A percentile compares a stretch with the other conserved stretches of the same genome.
Conservation (phyloP, 306 rosid genomes). For the Gillenia trifoliata region DNA sequence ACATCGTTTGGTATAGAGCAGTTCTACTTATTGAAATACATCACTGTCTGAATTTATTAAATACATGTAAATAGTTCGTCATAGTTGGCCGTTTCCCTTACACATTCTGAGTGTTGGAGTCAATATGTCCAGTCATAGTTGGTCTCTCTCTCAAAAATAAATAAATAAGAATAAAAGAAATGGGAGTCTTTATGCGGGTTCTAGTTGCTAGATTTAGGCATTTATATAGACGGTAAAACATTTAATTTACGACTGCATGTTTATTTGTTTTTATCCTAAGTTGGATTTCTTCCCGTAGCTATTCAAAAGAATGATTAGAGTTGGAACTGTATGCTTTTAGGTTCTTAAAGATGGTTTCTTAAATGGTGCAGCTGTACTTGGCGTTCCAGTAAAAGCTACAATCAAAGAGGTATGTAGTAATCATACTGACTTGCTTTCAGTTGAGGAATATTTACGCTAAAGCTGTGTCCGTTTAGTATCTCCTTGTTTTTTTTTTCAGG, state of each 20-base stretch:
- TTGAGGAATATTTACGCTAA: neutral
- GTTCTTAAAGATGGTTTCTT: conserved; percentile 79
- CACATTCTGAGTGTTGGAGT: neutral
- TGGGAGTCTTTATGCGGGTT: neutral
- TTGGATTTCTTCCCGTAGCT: neutral
- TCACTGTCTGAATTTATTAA: neutral
- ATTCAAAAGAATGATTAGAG: conserved; percentile 13
- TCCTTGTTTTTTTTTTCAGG: neutral
- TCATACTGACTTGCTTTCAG: neutral
- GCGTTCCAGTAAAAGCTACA: conserved; percentile 93
- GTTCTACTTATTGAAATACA: neutral
- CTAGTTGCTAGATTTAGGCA: neutral
- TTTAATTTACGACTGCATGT: neutral
- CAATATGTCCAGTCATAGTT: neutral
- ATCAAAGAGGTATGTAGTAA: conserved; percentile 75
- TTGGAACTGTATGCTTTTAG: conserved; percentile 37
- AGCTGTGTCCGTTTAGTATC: neutral
- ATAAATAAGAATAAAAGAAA: too few relatives aligned
- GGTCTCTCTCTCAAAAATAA: neutral
- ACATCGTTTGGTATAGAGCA: neutral
- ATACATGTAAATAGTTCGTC: neutral
- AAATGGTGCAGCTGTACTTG: conserved; percentile 91
- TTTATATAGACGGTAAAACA: neutral
- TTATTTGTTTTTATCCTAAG: neutral
- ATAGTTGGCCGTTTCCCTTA: neutral